Evolutionary conservation across 1,284 basidiomycete species (phyloP), one percentile per base, ranked within the genome.

Genomic region (Ustilago shanxiensis): DNA sequence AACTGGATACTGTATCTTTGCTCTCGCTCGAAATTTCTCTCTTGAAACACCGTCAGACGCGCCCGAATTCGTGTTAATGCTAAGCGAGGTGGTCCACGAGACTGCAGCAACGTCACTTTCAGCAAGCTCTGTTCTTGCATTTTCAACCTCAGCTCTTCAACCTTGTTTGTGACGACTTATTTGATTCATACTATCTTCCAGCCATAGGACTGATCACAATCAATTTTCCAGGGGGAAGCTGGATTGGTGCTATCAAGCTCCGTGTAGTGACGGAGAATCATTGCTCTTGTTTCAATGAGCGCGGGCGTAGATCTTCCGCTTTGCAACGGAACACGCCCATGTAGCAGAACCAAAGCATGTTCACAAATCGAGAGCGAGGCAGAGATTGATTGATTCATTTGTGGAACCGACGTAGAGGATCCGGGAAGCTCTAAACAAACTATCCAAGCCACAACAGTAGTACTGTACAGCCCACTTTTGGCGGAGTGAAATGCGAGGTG

Each of bases 361-460:
- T n/a, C n/a, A n/a, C n/a, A n/a, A n/a, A n/a, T n/a, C n/a, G n/a
- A n/a, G n/a, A n/a, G n/a, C n/a, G n/a, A n/a, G n/a, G n/a, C n/a
- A n/a, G n/a, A n/a, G n/a, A n/a, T n/a, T 33, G 31, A 6, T 5
- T 5, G 31, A 6, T 33, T 5, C 31, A 51, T 24, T 22, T 44
- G 55, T 57, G 55, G 41, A 45, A 41, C 37, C 55, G 55, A 57
- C 55, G 55, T 26, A 49, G 41, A 44, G 41, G 14, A 4, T 28
- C 49, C 18, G 26, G 49, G 11, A 33, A 33, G 31, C 31, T 33
- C 6, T 33, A 11, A 33, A 5, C 6, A 33, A 33, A 5, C 6
- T 33, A 33, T 11, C 49, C n/a, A n/a, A 56, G 54, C 54, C 37
- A 33, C 37, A 26, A 56, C 44, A 55, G 6, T 53, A 6, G 31